Conservation (phyloP, 192 early-diverging fungal species). For the Chytriomyces hyalinus region DNA sequence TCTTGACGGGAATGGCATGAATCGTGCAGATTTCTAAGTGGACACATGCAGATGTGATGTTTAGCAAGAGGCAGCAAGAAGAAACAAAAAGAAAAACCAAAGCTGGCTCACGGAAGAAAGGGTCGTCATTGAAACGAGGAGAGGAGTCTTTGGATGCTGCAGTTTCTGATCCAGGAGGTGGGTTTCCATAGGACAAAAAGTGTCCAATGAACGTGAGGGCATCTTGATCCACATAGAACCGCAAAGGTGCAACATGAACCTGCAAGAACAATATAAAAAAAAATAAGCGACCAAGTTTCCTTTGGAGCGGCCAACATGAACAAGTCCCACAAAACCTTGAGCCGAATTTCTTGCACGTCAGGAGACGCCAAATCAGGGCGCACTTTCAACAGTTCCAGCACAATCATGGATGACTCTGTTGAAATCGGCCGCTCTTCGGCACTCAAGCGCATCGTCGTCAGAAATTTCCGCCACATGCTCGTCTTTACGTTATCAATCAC, state of each 20-base stretch:
- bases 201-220: slow-evolving; percentile 80
- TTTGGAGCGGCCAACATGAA: neutral
- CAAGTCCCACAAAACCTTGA: slow-evolving; percentile 50
- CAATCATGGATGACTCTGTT: slow-evolving; percentile 69
- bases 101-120: slow-evolving; percentile 29
- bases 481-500: slow-evolving; percentile 78
- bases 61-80: neutral
- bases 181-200: slow-evolving; percentile 71
- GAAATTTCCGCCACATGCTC: slow-evolving; percentile 79
- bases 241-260: slow-evolving; percentile 75
- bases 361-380: slow-evolving; percentile 58
- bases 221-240: slow-evolving; percentile 93
- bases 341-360: slow-evolving; percentile 61
- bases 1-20: slow-evolving; percentile 76
- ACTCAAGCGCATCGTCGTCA: slow-evolving; percentile 68
- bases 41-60: too few species aligned
- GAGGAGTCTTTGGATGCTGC: neutral
- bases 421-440: slow-evolving; percentile 60
- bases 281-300: neutral
- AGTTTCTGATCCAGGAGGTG: neutral
- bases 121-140: neutral
- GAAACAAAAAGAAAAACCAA: neutral
- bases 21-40: slow-evolving; percentile 62
- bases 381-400: slow-evolving; percentile 60
- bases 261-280: slow-evolving; percentile 30